Evolutionary conservation across 2,329 filamentous ascomycete species (phyloP), one percentile per base, ranked within the genome.

Genomic region (Trichoderma pleuroti): DNA sequence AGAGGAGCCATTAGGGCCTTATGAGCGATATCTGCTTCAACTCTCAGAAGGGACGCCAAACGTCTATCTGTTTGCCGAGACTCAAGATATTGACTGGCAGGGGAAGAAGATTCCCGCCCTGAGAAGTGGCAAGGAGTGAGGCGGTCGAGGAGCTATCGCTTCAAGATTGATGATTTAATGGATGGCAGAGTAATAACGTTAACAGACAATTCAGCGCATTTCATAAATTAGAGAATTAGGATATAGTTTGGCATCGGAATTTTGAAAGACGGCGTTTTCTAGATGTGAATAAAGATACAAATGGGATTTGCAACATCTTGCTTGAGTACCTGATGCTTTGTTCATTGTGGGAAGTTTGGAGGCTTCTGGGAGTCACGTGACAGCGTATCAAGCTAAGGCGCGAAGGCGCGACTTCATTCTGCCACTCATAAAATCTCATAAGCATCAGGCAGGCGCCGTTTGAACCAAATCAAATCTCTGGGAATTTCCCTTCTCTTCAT

Each of bases 1-100:
- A 5, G 87, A 89, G 74, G 86, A 88, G 75, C 83, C 80, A 5
- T 74, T 88, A 5, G 86, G 86, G 0, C 85, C 84, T 1, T 88
- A 84, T 76, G 86, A 88, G 76, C 77, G 82, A 60, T 83, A 84
- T 71, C 72, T 88, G 18, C 75, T 88, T 16, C 77, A 81, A 54
- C 70, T 87, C 73, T 80, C 83, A 21, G 81, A 80, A 0, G 84
- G 85, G 1, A 77, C 74, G 16, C 81, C 84, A 5, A 83, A 84
- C 57, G 81, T 86, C 4, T 82, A 78, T 70, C 77, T 81, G 21
- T 85, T 80, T 74, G 83, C 84, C 69, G 39, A 73, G 75, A 70
- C 61, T 70, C 69, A 71, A 67, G 66, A 69, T 11, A 67, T 71
- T 34, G 28, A 56, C 34, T 68, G 70, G 70, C 57, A 52, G 11